Base-by-base conservation (phyloP, 2,329 filamentous ascomycete species). In the Phaeosphaeria sp. region DNA sequence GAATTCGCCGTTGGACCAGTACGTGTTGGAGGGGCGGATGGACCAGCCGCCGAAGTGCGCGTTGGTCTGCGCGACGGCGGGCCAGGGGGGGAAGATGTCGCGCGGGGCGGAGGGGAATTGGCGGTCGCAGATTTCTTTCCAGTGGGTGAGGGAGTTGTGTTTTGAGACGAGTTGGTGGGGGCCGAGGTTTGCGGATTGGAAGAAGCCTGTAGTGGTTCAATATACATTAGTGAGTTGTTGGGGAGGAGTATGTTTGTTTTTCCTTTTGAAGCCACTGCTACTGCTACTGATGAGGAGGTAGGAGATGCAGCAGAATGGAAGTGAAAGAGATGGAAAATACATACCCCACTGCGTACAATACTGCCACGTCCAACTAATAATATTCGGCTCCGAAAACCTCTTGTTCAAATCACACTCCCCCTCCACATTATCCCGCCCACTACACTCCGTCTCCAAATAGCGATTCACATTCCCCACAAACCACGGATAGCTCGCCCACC, bases 271-370 rank as follows among this genome's bases (percentile, higher is more conserved):
- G n/a, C n/a, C n/a, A n/a, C n/a, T n/a, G n/a, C 15, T 46, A 13
- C 6, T 3, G 42, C n/a, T 21, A 30, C 25, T 30, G 11, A 30
- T 30, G 25, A 30, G 25, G 11, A 20, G 42, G 42, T 11, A 43
- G 17, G n/a, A n/a, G n/a, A n/a, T n/a, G n/a, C n/a, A n/a, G n/a
- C n/a, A n/a, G n/a, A n/a, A n/a, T n/a, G n/a, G n/a, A n/a, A n/a
- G n/a, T n/a, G n/a, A n/a, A 36, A 36, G 30, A 36, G 30, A 36
- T 7, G 30, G 30, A 36, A 7, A 36, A n/a, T n/a, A 64, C 69
- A 60, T 59, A 74, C 74, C 83, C 79, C 79, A 84, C 65, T 85
- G 77, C 2, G 79, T 82, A 68, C 83, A 86, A 65, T 80, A 82
- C 63, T 85, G 82, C 81, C 82, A 84, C 0, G 73, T 78, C 81